Evolutionary conservation across 257 asterid species (phyloP).

Genomic region (Solanum pinnatisectum): DNA sequence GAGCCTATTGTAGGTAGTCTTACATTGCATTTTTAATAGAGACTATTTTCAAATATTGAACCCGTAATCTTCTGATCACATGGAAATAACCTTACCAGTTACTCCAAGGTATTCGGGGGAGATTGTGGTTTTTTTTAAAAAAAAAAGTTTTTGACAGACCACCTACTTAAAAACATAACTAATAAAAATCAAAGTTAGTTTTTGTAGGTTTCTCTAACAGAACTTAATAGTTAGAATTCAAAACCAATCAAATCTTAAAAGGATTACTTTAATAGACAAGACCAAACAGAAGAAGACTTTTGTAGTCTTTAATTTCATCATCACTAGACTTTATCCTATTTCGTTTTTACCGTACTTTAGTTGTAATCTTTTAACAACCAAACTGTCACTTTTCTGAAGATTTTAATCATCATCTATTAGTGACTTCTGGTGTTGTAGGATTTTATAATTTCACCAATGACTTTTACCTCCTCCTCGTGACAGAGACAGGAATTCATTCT

Average conservation of each 20-base stretch:
- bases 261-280: background rate
- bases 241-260: background rate
- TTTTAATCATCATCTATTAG: background rate
- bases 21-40: no score
- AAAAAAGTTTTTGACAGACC: background rate
- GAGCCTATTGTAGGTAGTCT: no score
- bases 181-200: background rate
- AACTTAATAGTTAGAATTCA: constrained; percentile 1
- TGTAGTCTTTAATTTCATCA: background rate
- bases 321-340: background rate
- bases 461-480: background rate
- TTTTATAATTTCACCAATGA: background rate
- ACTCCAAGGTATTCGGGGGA: fast-evolving
- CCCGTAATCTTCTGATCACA: background rate
- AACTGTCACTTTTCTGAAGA: background rate
- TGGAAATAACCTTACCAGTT: no score
- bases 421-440: constrained; percentile 20
- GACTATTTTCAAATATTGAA: no score
- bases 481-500: background rate
- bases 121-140: background rate
- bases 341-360: background rate
- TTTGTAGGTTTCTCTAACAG: constrained; percentile 11
- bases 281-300: constrained; percentile 5
- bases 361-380: background rate
- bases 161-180: constrained; percentile 1